These are phyloP conservation scores for Pyrus communis DNA, from an alignment of 306 rosid genomes.

Conservation along the genomic window DNA sequence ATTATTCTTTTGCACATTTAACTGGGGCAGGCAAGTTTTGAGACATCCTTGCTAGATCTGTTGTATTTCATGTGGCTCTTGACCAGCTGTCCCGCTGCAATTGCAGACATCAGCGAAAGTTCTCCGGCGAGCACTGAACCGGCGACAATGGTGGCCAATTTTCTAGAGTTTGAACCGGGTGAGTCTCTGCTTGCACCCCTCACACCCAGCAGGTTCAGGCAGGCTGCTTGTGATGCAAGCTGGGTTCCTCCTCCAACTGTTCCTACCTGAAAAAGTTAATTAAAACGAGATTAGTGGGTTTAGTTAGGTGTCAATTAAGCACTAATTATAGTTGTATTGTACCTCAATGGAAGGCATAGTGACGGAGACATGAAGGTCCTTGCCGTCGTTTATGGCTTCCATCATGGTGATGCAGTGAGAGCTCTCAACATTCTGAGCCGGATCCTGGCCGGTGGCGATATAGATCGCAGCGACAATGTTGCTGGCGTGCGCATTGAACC, in stretches of 20 bases:
- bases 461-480: constrained; percentile 17
- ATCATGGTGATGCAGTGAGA: constrained; percentile 25
- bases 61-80: constrained; percentile 23
- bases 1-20: background rate
- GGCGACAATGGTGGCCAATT: constrained; percentile 17
- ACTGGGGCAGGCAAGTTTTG: background rate
- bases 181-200: constrained; percentile 12
- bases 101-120: constrained; percentile 19
- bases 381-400: constrained; percentile 16
- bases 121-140: constrained; percentile 14
- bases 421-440: constrained; percentile 23
- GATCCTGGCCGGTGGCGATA: constrained; percentile 22
- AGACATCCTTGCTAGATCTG: constrained; percentile 15
- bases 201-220: constrained; percentile 16
- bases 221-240: constrained; percentile 17
- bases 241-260: constrained; percentile 23
- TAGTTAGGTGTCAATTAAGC: background rate
- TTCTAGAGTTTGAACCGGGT: constrained; percentile 17
- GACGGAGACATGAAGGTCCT: constrained; percentile 16
- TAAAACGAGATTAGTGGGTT: background rate
- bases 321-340: background rate
- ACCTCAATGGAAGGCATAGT: constrained; percentile 24
- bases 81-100: constrained; percentile 21
- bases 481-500: constrained; percentile 24
- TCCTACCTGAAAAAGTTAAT: constrained; percentile 5